Evolutionary conservation across 345 rosid species (phyloP).

Genomic region (Nephelium lappaceum): DNA sequence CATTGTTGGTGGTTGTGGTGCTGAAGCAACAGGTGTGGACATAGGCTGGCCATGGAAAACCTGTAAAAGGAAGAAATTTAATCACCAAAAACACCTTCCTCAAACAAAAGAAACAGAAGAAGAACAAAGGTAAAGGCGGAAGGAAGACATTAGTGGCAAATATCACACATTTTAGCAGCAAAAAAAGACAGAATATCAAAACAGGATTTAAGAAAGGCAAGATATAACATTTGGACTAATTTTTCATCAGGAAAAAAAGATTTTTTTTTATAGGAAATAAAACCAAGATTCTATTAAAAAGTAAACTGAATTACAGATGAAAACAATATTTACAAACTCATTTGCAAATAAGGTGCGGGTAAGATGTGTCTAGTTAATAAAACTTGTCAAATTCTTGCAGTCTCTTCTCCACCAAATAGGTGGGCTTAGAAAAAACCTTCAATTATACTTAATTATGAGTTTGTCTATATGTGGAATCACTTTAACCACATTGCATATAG

Average conservation of each 20-base stretch:
- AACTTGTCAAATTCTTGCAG: neutral
- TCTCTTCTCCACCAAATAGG: neutral
- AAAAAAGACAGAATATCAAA: neutral
- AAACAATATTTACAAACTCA: too few species aligned
- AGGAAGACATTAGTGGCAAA: neutral
- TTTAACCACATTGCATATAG: neutral
- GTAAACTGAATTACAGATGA: neutral
- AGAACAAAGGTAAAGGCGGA: neutral
- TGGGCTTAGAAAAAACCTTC: neutral
- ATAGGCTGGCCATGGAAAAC: conserved; percentile 90
- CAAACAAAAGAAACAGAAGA: neutral
- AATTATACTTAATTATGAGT: neutral
- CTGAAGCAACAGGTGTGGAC: conserved; percentile 65
- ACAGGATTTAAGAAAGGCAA: neutral
- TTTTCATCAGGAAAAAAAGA: neutral
- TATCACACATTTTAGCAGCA: neutral
- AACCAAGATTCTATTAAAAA: neutral
- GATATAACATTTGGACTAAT: neutral
- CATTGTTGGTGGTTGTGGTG: conserved; percentile 90
- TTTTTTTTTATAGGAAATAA: neutral
- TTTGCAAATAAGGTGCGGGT: neutral
- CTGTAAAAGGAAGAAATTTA: conserved; percentile 41
- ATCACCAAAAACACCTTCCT: conserved; percentile 4
- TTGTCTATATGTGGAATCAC: neutral
- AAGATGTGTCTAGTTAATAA: neutral